Conservation (phyloP, 345 rosid species). For the Camelina laxa region DNA sequence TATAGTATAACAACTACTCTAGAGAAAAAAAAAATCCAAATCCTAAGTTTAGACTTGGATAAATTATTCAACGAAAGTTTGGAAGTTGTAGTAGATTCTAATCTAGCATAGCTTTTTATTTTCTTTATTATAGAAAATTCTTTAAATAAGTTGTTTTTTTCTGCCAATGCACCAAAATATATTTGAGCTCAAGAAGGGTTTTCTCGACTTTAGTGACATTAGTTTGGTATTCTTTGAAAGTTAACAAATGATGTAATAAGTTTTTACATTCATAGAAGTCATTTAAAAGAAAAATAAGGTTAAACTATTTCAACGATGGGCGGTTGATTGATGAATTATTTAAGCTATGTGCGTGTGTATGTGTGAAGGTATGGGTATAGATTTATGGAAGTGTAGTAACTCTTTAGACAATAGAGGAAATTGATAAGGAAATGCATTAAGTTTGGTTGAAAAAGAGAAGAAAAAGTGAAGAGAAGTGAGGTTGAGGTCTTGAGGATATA, state of each 20-base stretch:
- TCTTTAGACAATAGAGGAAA: constrained; percentile 42
- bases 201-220: constrained; percentile 1
- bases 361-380: constrained; percentile 33
- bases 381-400: constrained; percentile 39
- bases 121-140: too few species aligned
- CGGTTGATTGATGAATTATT: neutral
- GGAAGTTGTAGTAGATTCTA: neutral
- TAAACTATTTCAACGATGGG: neutral
- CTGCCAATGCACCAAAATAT: neutral
- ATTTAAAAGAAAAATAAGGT: neutral
- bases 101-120: neutral
- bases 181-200: constrained; percentile 11
- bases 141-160: neutral
- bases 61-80: neutral
- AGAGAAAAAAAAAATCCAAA: neutral
- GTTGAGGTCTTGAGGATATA: constrained; percentile 4
- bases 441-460: constrained; percentile 35
- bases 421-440: constrained; percentile 42
- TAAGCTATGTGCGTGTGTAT: constrained; percentile 9
- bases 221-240: constrained; percentile 14
- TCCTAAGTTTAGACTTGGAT: constrained; percentile 7
- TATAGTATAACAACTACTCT: constrained; percentile 22
- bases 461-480: constrained; percentile 29
- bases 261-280: neutral
- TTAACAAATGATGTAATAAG: neutral